Conservation (phyloP, 805 yeast genomes). For the Metschnikowia hibisci region DNA sequence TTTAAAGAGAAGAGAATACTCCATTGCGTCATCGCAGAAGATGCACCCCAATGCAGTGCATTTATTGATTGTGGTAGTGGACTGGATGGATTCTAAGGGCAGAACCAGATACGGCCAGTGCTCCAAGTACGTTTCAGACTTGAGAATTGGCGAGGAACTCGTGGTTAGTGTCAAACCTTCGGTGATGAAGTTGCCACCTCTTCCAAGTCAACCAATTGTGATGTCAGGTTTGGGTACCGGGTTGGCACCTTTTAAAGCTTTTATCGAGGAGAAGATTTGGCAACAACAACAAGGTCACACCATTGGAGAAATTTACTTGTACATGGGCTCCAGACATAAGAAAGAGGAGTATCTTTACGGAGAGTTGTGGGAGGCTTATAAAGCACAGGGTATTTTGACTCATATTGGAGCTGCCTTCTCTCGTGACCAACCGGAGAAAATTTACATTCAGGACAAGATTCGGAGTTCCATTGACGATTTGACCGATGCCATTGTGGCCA, state of each 20-base stretch:
- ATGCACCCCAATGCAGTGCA: constrained; percentile 90
- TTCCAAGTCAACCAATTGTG: constrained; percentile 81
- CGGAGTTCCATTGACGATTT: constrained; percentile 69
- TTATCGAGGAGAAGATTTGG: constrained; percentile 92
- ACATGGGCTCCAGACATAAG: constrained; percentile 91
- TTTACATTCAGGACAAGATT: constrained; percentile 92
- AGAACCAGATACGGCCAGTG: constrained; percentile 90
- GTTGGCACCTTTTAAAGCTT: constrained; percentile 96
- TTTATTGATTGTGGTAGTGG: constrained; percentile 89
- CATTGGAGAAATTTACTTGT: constrained; percentile 84
- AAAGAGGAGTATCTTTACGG: constrained; percentile 94
- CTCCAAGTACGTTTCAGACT: constrained; percentile 82
- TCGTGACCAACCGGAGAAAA: constrained; percentile 92
- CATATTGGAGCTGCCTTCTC: constrained; percentile 98
- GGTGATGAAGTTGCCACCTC: constrained; percentile 92
- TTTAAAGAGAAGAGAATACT: constrained; percentile 93
- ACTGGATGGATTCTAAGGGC: constrained; percentile 86
- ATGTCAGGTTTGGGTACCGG: constrained; percentile 99
- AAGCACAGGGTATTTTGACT: constrained; percentile 86
- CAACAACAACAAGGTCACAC: constrained; percentile 84
- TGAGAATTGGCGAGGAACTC: constrained; percentile 74
- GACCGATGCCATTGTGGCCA: constrained; percentile 70
- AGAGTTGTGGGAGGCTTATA: constrained; percentile 95
- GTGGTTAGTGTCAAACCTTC: constrained; percentile 95
- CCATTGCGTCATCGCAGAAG: constrained; percentile 94